Conservation (phyloP, 306 rosid species). For the Clitoria ternatea region DNA sequence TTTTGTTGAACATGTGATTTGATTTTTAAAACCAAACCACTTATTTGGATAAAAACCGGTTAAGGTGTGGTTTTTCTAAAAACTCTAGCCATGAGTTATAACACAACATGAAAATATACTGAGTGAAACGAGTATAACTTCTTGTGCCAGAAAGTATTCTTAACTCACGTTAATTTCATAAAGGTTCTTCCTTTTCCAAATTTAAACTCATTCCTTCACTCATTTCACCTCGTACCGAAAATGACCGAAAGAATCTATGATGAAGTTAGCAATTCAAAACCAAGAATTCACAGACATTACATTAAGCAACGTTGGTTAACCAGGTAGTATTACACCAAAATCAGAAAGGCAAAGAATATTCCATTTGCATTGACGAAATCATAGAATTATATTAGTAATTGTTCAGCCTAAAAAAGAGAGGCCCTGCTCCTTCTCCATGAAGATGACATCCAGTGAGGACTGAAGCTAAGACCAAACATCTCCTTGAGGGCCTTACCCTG, state of each 20-base stretch:
- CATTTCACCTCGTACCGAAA: too few relatives aligned
- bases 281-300: neutral
- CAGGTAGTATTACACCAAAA: neutral
- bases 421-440: conserved; percentile 55
- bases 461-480: conserved; percentile 82
- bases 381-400: neutral
- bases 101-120: neutral
- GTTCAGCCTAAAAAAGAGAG: conserved; percentile 32
- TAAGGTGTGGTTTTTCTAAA: too few relatives aligned
- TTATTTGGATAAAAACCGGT: too few relatives aligned
- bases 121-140: neutral
- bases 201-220: neutral
- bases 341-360: neutral
- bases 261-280: neutral
- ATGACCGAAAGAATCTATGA: neutral
- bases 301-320: neutral
- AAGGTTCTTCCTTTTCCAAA: neutral
- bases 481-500: conserved; percentile 71
- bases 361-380: neutral
- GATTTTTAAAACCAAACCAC: too few relatives aligned
- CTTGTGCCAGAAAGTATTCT: too few relatives aligned
- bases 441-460: conserved; percentile 41
- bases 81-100: too few relatives aligned
- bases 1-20: too few relatives aligned
- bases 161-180: too few relatives aligned